Conservation (phyloP, 768 basidiomycete genomes). For the Coprinopsis marcescibilis region DNA sequence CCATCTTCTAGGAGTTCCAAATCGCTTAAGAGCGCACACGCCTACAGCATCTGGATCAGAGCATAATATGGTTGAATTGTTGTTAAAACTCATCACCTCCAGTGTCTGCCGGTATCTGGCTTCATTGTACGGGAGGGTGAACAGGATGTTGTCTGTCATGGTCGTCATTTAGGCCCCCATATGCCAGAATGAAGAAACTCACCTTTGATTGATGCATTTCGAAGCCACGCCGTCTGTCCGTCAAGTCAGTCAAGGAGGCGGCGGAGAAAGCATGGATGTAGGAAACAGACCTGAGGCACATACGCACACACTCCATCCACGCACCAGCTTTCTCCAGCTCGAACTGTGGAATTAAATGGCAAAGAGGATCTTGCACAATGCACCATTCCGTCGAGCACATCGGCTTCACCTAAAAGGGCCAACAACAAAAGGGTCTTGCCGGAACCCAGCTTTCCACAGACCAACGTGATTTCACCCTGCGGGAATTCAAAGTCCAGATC, state of each 20-base stretch:
- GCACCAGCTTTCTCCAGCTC: slow-evolving; percentile 66
- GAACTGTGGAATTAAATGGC: no score
- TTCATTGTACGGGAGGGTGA: slow-evolving; percentile 72
- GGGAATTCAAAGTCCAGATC: slow-evolving; percentile 79
- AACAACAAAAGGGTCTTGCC: slow-evolving; percentile 85
- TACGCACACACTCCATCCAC: slow-evolving; percentile 78
- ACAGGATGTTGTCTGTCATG: slow-evolving; percentile 61
- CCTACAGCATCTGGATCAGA: slow-evolving; percentile 25
- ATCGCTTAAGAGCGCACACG: slow-evolving; percentile 64
- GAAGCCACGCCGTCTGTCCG: slow-evolving; percentile 48
- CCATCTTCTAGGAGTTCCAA: slow-evolving; percentile 83
- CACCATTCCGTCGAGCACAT: slow-evolving; percentile 75
- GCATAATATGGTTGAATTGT: slow-evolving; percentile 15
- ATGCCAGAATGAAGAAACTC: slow-evolving; percentile 1
- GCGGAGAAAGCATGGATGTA: not conserved
- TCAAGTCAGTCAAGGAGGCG: not conserved
- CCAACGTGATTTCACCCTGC: slow-evolving; percentile 66
- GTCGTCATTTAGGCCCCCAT: no score
- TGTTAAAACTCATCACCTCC: slow-evolving; percentile 42
- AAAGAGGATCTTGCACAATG: slow-evolving; percentile 79
- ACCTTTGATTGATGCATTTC: slow-evolving; percentile 61
- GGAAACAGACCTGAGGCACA: slow-evolving; percentile 61
- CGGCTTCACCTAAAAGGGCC: slow-evolving; percentile 84
- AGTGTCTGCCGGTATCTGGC: slow-evolving; percentile 77
- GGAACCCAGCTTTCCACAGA: slow-evolving; percentile 86